These are phyloP conservation scores for Scortechinia acanthostroma DNA, from an alignment of 2,329 filamentous ascomycete species.

Conservation along the genomic window DNA sequence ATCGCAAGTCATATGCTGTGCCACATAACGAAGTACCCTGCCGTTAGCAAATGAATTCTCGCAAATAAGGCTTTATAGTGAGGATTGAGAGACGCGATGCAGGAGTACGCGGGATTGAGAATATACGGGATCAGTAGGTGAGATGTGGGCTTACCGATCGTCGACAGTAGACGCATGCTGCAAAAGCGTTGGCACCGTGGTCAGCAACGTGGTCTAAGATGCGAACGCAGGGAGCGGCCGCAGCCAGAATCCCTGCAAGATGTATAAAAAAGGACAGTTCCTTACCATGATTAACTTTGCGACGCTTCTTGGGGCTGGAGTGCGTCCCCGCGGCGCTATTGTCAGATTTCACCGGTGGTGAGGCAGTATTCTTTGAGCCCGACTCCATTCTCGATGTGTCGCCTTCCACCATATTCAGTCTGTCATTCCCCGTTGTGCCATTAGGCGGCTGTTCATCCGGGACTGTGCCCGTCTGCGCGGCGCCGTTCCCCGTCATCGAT, in stretches of 20 bases:
- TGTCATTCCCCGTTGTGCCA: constrained; percentile 1
- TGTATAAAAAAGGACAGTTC: constrained; percentile 5
- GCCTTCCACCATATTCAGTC: neutral
- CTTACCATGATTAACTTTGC: constrained; percentile 44
- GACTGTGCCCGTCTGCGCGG: constrained; percentile 2
- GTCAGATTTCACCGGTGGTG: constrained; percentile 15
- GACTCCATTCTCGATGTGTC: neutral
- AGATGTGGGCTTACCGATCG: constrained; percentile 33
- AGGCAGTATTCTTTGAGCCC: constrained; percentile 13
- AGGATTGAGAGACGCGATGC: constrained; percentile 5
- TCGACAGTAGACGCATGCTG: constrained; percentile 41
- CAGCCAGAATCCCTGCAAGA: constrained; percentile 5
- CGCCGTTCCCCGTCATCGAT: constrained; percentile 8
- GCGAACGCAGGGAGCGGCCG: no score
- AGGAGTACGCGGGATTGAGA: no score
- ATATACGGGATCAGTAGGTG: constrained; percentile 2
- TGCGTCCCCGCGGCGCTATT: constrained; percentile 6
- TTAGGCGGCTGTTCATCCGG: constrained; percentile 3
- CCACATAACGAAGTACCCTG: constrained; percentile 19
- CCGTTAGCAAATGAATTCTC: constrained; percentile 19
- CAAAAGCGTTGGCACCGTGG: constrained; percentile 7
- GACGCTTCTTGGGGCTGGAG: constrained; percentile 37
- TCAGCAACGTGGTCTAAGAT: no score
- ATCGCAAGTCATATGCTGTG: constrained; percentile 45
- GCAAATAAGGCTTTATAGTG: neutral